These are phyloP conservation scores for Avena insularis DNA, from an alignment of 176 grass and related monocot species.

Conservation along the genomic window DNA sequence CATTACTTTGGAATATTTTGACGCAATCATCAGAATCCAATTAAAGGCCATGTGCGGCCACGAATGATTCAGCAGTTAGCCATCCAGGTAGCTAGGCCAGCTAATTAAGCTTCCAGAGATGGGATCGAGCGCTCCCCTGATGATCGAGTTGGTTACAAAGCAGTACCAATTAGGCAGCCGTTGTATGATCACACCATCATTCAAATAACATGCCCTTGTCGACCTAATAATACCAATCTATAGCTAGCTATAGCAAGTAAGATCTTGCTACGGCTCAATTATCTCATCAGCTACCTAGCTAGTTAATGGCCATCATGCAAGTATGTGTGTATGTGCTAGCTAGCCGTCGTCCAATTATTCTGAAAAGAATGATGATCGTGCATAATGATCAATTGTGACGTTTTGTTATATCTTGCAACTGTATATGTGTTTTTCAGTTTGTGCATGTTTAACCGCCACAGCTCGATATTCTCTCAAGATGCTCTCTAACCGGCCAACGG, in stretches of 20 bases:
- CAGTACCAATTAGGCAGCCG: conserved; percentile 15
- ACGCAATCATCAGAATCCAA: background rate
- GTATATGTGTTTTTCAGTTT: background rate
- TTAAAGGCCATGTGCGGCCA: conserved; percentile 39
- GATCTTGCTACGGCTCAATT: background rate
- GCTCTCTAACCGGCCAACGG: background rate
- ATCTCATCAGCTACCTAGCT: background rate
- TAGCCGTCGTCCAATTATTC: conserved; percentile 3
- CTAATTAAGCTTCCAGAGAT: background rate
- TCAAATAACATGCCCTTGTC: conserved; percentile 34
- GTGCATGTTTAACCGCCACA: conserved; percentile 27
- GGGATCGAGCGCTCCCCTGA: background rate
- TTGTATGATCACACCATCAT: background rate
- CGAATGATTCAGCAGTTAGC: conserved; percentile 43
- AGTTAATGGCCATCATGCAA: background rate
- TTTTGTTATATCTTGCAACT: background rate
- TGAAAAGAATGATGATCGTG: background rate
- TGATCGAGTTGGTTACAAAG: conserved; percentile 14
- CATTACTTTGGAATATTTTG: background rate
- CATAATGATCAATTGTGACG: background rate
- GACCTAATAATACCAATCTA: background rate
- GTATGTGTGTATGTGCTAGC: background rate
- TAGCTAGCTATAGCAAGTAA: background rate
- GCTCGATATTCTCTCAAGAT: background rate
- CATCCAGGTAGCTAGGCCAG: background rate